Percentiles rank a stretch among this genome's conserved stretches.
These are phyloP conservation scores for Dissophora ornata DNA, from an alignment of 192 early-diverging fungal species.

Conservation along the genomic window DNA sequence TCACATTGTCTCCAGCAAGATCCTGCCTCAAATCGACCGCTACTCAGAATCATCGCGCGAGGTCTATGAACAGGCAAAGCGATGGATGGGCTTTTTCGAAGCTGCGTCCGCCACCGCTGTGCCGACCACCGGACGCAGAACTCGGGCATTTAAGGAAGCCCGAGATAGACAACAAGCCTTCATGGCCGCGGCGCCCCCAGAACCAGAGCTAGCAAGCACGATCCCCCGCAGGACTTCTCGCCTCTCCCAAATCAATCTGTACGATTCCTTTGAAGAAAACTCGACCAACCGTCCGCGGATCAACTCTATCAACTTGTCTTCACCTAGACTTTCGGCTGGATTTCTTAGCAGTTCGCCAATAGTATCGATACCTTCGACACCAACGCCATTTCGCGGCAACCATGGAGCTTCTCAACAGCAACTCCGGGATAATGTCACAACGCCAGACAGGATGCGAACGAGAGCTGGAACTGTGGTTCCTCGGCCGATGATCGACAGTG, in stretches of 20 bases:
- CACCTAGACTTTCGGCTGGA: constrained; percentile 13
- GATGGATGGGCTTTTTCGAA: constrained; percentile 45
- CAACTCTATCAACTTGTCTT: constrained; percentile 16
- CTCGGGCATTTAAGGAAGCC: constrained; percentile 12
- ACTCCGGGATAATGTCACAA: neutral
- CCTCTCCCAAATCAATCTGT: too few species aligned
- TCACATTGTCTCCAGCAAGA: constrained; percentile 58
- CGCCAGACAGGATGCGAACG: constrained; percentile 25
- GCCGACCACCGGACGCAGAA: constrained; percentile 4
- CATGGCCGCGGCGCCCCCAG: neutral
- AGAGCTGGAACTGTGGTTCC: constrained; percentile 45
- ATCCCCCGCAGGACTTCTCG: too few species aligned
- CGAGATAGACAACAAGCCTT: constrained; percentile 12
- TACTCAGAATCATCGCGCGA: constrained; percentile 57
- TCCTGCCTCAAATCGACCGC: constrained; percentile 62
- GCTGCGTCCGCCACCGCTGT: constrained; percentile 5
- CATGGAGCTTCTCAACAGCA: neutral
- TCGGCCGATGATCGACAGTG: constrained; percentile 36
- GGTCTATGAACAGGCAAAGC: constrained; percentile 59
- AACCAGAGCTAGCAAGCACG: too few species aligned
- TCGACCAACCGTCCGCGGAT: constrained; percentile 32
- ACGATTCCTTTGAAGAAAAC: neutral
- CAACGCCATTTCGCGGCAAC: constrained; percentile 11
- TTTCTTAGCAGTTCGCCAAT: constrained; percentile 16
- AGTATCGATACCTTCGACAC: constrained; percentile 39